Percentiles rank a stretch among this genome's conserved stretches.
phyloP scores from a whole-genome alignment of 2,329 filamentous ascomycete species.

The Lachnellula hyalina region DNA sequence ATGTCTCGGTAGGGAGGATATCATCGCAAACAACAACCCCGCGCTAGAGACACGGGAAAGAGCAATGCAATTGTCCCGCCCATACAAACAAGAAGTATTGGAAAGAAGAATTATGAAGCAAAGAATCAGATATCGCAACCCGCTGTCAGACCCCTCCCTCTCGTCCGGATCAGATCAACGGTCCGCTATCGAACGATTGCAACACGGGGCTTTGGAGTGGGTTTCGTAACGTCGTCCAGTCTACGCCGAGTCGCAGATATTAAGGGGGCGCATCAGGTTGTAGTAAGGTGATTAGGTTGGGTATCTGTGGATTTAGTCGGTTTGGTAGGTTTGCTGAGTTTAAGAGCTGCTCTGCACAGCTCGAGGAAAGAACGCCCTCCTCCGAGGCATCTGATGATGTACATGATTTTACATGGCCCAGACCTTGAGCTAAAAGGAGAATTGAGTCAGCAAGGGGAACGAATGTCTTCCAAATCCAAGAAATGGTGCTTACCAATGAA shows the following conservation, averaged over 20 bases:
- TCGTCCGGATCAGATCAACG: conserved; percentile 17
- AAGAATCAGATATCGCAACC: conserved; percentile 31
- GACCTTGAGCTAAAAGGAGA: conserved; percentile 65
- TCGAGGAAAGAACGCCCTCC: conserved; percentile 19
- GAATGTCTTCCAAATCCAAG: neutral
- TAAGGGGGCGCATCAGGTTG: conserved; percentile 37
- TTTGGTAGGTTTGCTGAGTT: conserved; percentile 14
- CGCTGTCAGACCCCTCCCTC: conserved; percentile 18
- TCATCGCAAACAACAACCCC: conserved; percentile 31
- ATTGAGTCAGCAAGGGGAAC: conserved; percentile 3
- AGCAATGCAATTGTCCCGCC: conserved; percentile 33
- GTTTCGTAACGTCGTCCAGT: conserved; percentile 45
- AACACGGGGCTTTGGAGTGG: conserved; percentile 33
- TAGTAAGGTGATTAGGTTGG: conserved; percentile 25
- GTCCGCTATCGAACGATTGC: conserved; percentile 29
- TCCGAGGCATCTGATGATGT: conserved; percentile 18
- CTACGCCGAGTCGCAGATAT: conserved; percentile 39
- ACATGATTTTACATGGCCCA: conserved; percentile 54
- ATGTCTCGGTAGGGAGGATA: conserved; percentile 30
- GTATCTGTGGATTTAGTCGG: conserved; percentile 29
- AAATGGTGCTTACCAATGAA: conserved; percentile 70
- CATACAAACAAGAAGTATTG: conserved; percentile 31
- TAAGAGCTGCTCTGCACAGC: conserved; percentile 22
- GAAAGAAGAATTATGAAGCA: conserved; percentile 42
- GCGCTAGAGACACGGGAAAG: conserved; percentile 28